phyloP scores from a whole-genome alignment of 192 early-diverging fungal species.

The Umbelopsis isabellina region DNA sequence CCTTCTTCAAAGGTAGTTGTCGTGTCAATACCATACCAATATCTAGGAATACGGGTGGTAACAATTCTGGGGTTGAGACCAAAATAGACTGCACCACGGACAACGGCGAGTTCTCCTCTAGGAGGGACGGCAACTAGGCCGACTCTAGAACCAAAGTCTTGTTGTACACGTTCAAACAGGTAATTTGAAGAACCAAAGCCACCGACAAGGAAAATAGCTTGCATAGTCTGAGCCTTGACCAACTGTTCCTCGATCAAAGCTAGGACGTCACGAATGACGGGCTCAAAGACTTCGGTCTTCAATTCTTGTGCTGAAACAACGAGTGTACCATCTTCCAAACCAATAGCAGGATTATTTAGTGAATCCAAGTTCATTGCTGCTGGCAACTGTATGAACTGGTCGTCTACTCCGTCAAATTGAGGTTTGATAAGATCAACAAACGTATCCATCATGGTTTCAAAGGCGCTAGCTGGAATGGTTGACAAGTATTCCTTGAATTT shows the following conservation, averaged over 20 bases:
- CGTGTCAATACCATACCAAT: conserved; percentile 56
- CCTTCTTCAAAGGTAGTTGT: conserved; percentile 55
- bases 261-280: conserved; percentile 55
- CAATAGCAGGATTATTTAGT: conserved; percentile 46
- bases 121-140: conserved; percentile 56
- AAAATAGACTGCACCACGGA: conserved; percentile 56
- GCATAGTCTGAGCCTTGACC: conserved; percentile 42
- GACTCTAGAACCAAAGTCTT: conserved; percentile 48
- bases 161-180: conserved; percentile 49
- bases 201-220: conserved; percentile 57
- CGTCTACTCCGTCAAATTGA: conserved; percentile 55
- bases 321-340: conserved; percentile 52
- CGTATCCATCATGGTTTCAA: conserved; percentile 51
- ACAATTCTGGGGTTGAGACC: conserved; percentile 55
- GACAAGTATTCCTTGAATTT: conserved; percentile 49
- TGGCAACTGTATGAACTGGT: conserved; percentile 53
- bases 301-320: conserved; percentile 49
- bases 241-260: conserved; percentile 53
- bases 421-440: conserved; percentile 60
- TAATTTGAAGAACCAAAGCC: conserved; percentile 60
- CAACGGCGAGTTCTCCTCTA: conserved; percentile 55
- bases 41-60: conserved; percentile 49
- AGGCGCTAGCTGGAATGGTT: conserved; percentile 45
- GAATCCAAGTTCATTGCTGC: conserved; percentile 51
- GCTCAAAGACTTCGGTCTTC: conserved; percentile 55